Evolutionary conservation across 495 filamentous ascomycete genomes (phyloP).

Genomic region (Stereocaulon alpinum): DNA sequence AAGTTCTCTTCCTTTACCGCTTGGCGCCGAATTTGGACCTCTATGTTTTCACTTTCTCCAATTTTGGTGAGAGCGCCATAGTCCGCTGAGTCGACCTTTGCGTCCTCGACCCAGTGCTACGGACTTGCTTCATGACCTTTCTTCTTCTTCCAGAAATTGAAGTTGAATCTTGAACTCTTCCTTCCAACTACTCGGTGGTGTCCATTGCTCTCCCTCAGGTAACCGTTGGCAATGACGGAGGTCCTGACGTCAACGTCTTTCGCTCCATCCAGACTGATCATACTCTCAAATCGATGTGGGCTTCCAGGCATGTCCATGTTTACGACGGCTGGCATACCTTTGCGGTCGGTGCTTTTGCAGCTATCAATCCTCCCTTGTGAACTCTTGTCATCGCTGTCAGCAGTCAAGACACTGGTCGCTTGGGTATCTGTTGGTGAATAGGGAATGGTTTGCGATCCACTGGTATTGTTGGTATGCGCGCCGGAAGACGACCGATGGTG

Average conservation of each 20-base stretch:
- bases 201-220: background rate
- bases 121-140: conserved; percentile 8
- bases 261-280: background rate
- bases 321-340: conserved; percentile 17
- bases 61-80: background rate
- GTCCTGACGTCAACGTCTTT: conserved; percentile 19
- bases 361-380: conserved; percentile 22
- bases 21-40: background rate
- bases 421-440: conserved; percentile 40
- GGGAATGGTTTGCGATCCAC: conserved; percentile 28
- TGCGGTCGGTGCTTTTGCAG: conserved; percentile 14
- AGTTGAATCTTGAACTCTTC: conserved; percentile 20
- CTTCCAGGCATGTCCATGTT: conserved; percentile 20
- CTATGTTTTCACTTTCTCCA: background rate
- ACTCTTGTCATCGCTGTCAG: conserved; percentile 38
- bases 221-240: conserved; percentile 12
- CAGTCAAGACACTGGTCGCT: conserved; percentile 41
- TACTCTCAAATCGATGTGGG: conserved; percentile 10
- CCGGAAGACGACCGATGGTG: conserved; percentile 24
- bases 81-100: background rate
- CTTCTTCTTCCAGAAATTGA: conserved; percentile 23
- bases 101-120: background rate
- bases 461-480: conserved; percentile 28
- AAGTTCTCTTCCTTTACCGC: background rate
- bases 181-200: conserved; percentile 15